phyloP scores from a whole-genome alignment of 1,284 basidiomycete species.

The Ceratobasidium sp. region DNA sequence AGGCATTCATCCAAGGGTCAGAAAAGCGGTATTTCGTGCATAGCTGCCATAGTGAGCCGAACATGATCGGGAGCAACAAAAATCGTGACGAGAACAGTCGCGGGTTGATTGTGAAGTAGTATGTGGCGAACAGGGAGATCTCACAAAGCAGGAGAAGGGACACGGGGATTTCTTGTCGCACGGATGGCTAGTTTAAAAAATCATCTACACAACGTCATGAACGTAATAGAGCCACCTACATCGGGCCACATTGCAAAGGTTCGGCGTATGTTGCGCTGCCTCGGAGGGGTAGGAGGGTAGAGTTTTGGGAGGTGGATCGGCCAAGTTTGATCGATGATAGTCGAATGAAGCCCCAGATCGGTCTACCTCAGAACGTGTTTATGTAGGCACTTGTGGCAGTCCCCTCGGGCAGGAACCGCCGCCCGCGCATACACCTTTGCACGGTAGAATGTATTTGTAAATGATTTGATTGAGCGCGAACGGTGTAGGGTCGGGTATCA shows the following conservation, averaged over 20 bases:
- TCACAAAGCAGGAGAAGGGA: not conserved
- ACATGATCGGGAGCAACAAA: conserved; percentile 20
- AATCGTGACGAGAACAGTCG: conserved; percentile 20
- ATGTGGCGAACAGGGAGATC: not conserved
- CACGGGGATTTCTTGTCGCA: conserved; percentile 5
- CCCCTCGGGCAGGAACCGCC: not conserved
- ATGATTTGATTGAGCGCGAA: too few species aligned
- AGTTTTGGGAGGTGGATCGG: not conserved
- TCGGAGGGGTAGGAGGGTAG: too few species aligned
- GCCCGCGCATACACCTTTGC: not conserved
- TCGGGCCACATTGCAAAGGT: not conserved
- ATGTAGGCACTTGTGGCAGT: not conserved
- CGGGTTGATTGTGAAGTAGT: conserved; percentile 19
- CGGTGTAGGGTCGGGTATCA: too few species aligned
- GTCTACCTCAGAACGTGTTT: not conserved
- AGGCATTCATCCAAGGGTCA: conserved; percentile 28
- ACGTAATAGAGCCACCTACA: not conserved
- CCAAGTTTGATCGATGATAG: not conserved
- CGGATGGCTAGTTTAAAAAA: not conserved
- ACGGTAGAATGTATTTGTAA: not conserved
- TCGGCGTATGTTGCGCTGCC: not conserved
- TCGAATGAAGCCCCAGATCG: not conserved
- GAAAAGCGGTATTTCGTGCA: conserved; percentile 26
- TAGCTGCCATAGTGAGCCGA: conserved; percentile 18
- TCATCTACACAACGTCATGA: not conserved